Evolutionary conservation across 1,139 yeast genomes (phyloP).

Genomic region (Lodderomyces pseudojiufengensis): DNA sequence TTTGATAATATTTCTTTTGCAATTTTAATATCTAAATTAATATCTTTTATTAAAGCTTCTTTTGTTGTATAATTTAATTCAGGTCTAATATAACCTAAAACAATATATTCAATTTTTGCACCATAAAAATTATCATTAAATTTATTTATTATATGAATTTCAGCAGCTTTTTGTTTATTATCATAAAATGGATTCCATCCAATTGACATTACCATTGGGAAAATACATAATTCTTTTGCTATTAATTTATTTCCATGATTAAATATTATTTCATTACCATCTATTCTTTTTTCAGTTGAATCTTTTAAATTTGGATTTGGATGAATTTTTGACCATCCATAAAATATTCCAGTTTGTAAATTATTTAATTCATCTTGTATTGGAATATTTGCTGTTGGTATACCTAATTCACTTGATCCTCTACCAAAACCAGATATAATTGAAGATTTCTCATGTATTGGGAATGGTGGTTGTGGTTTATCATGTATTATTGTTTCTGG

Average conservation of each 20-base stretch:
- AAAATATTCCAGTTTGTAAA: slow-evolving; percentile 82
- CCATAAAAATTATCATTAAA: slow-evolving; percentile 80
- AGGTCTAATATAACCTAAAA: slow-evolving; percentile 88
- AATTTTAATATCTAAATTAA: slow-evolving; percentile 70
- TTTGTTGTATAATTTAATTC: slow-evolving; percentile 82
- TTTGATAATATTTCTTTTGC: slow-evolving; percentile 49
- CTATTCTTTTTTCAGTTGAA: slow-evolving; percentile 24
- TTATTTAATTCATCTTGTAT: slow-evolving; percentile 45
- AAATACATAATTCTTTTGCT: slow-evolving; percentile 36
- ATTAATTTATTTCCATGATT: slow-evolving; percentile 57
- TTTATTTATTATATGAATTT: slow-evolving; percentile 78
- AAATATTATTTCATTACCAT: slow-evolving; percentile 46
- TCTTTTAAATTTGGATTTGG: slow-evolving; percentile 16
- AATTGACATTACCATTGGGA: slow-evolving; percentile 91
- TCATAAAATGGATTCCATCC: slow-evolving; percentile 96
- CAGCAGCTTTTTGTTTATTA: slow-evolving; percentile 76
- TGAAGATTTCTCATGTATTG: slow-evolving; percentile 52
- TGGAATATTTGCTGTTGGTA: slow-evolving; percentile 92
- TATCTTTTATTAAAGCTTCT: slow-evolving; percentile 85
- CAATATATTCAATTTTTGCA: slow-evolving; percentile 60
- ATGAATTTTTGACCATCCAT: slow-evolving; percentile 65
- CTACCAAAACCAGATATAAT: slow-evolving; percentile 91
- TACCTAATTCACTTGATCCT: slow-evolving; percentile 89
- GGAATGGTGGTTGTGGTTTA: slow-evolving; percentile 57
- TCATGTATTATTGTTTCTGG: slow-evolving; percentile 42